Evolutionary conservation across 371 early-diverging fungal species (phyloP), one percentile per base, ranked within the genome.

Genomic region (Mucor indicus): DNA sequence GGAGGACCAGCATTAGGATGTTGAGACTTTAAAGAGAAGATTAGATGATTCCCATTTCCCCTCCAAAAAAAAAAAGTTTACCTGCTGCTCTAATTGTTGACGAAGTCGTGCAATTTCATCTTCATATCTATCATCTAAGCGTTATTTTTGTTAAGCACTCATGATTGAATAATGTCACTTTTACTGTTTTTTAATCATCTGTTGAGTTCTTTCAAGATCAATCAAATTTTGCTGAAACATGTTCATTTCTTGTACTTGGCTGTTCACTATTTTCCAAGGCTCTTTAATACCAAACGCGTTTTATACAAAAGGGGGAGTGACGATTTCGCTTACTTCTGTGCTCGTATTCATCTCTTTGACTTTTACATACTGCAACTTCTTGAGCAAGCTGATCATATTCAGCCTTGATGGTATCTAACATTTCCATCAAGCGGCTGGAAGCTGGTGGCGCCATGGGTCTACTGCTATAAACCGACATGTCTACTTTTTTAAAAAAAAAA

Each of bases 331-430:
- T 80, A 90, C 91, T 76, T 62, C 89, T 86, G 56, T 88, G 86
- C 61, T 92, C 95, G 55, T 82, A 82, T 50, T 94, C 95, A 53
- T 92, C 92, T 41, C 90, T 68, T 64, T 91, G 90, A 37, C 75
- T 71, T 65, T 85, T 85, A 62, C 66, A 82, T 19, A 79, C 64
- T 42, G 79, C 67, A 7, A 80, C 76, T 50, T 94, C 95, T 62
- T 91, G 86, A 32, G 76, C 76, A 27, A 88, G 60, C 48, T 58
- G 74, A 49, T 92, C 92, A 44, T 85, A 89, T 67, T 94, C 95
- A 42, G 52, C 60, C 37, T 84, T 85, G 41, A 93, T 67, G 27
- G 89, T 79, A 53, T 94, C 95, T 44, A 92, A 64, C 35, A 91
- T 75, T 60, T 93, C 93, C 25, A 76, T 73, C 39, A 92, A 69